These are phyloP conservation scores for Musa acuminata DNA, from an alignment of 176 grass and related monocot species.

Conservation along the genomic window DNA sequence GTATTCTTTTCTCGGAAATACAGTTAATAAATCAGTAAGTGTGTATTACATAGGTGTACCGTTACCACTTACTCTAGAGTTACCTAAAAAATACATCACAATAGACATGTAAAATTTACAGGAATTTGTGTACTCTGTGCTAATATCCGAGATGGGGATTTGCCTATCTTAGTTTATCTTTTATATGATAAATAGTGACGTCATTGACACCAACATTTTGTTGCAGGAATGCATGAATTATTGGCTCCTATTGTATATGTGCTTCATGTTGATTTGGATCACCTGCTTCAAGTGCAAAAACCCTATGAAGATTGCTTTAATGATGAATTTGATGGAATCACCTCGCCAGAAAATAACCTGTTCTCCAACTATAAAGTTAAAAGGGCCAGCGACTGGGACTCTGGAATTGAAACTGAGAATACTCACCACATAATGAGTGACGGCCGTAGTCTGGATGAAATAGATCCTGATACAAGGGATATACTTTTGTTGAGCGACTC, in stretches of 20 bases:
- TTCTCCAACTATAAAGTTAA: slow-evolving; percentile 49
- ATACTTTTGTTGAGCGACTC: slow-evolving; percentile 77
- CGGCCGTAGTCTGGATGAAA: slow-evolving; percentile 44
- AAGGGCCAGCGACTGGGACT: slow-evolving; percentile 27
- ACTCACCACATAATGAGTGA: slow-evolving; percentile 24
- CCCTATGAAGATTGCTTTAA: slow-evolving; percentile 68
- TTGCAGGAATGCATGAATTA: slow-evolving; percentile 92
- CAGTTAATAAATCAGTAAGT: too few relatives aligned
- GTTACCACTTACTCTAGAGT: too few relatives aligned
- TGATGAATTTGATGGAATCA: slow-evolving; percentile 70
- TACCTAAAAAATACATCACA: too few relatives aligned
- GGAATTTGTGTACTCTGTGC: too few relatives aligned
- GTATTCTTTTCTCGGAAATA: too few relatives aligned
- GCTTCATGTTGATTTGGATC: slow-evolving; percentile 73
- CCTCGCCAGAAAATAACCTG: slow-evolving; percentile 49
- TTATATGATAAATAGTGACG: background rate
- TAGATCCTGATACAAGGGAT: slow-evolving; percentile 62
- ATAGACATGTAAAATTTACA: too few relatives aligned
- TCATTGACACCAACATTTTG: background rate
- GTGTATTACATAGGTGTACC: too few relatives aligned
- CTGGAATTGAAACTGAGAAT: slow-evolving; percentile 25
- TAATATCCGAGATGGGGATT: too few relatives aligned
- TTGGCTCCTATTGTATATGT: slow-evolving; percentile 92
- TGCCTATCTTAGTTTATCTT: background rate
- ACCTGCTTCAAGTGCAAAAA: slow-evolving; percentile 60